Base-by-base conservation (phyloP, 495 filamentous ascomycete species). In the Annulohypoxylon bovei region DNA sequence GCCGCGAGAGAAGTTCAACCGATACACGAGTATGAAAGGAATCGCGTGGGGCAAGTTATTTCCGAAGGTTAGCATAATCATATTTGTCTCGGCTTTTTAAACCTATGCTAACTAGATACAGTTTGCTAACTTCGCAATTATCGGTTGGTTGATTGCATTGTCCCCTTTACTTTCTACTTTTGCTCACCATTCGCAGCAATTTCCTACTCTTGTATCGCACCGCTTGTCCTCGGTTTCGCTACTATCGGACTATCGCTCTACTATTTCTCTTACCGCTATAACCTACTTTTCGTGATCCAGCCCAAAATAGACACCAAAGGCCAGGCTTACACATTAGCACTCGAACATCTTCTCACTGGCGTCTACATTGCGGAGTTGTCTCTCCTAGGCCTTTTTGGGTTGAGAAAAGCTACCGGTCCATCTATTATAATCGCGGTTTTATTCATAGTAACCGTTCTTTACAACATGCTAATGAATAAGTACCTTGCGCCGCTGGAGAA, bases 151-250 rank as follows among this genome's bases (percentile, higher is more conserved):
- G 16, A 0, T 6, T 44, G 23, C 25, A 12, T 6, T 6, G 2
- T 3, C 27, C 8, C 25, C 1, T 37, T 8, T 37, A 25, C 6
- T 14, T 40, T 47, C 22, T 14, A 33, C 1, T 40, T 40, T 22
- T 30, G 23, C 70, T 72, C 22, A 74, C 33, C 50, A 4, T 30
- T 42, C 20, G 23, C 69, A 84, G 91, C 90, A 27, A 89, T 97
- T 70, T 88, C 89, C 60, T 97, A 97, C 75, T 92, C 94, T 7
- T 91, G 92, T 78, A 95, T 97, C 73, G 92, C 94, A 3, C 94
- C 94, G 0, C 79, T 97, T n/a, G 89, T 97, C 52, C 81, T 97
- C n/a, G 88, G 88, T 11, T 97, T 97, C 73, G 90, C 90, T 6
- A 87, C 88, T 7, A 81, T 93, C 33, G 94, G 92, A 22, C 82